Base-by-base conservation (phyloP, 2,329 filamentous ascomycete genomes). In the Thyridium curvatum region DNA sequence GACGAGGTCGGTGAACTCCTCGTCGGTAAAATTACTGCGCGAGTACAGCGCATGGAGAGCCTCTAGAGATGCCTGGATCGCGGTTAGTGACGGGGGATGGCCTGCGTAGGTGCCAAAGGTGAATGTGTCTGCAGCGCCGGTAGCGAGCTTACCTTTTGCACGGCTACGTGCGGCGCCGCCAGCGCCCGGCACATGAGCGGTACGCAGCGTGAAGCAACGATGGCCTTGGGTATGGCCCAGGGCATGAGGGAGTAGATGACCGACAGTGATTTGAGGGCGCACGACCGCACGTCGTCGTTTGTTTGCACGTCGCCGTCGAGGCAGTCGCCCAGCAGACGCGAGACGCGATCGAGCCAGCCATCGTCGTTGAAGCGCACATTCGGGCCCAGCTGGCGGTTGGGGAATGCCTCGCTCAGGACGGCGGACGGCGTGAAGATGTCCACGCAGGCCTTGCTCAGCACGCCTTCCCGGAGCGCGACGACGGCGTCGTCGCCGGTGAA, bases 401-500 rank as follows among this genome's bases (percentile, higher is more conserved):
- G 83, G 52, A 89, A 87, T 17, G 84, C 73, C 46, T 94, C 84
- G 45, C 77, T 65, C 40, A 95, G 77, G 15, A 95, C 82, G 2
- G 71, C 65, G 17, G 78, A 71, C 2, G 93, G 88, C 0, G 90
- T 94, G 59, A 95, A 94, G 45, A 97, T 89, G 59, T 97, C 93
- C 45, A 97, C 86, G 53, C 93, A 85, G 10, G 87, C 86, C 57
- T 88, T 86, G 56, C 89, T 94, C 45, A 98, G 74, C 40, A 86
- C 79, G 37, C 82, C 84, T 56, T 91, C 86, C 46, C 91, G 80
- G 52, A 95, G 68, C 13, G 85, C 84, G 12, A 91, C 89, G 4
- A 89, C 82, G 2, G 86, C 76, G 61, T 97, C 93, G 55, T 97
- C 93, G 29, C 86, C 81, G 49, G 85, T 86, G 64, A 97, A 95